Percentiles rank a stretch among this genome's conserved stretches.
phyloP scores from a whole-genome alignment of 1,139 yeast species.

The Diutina siamensis region DNA sequence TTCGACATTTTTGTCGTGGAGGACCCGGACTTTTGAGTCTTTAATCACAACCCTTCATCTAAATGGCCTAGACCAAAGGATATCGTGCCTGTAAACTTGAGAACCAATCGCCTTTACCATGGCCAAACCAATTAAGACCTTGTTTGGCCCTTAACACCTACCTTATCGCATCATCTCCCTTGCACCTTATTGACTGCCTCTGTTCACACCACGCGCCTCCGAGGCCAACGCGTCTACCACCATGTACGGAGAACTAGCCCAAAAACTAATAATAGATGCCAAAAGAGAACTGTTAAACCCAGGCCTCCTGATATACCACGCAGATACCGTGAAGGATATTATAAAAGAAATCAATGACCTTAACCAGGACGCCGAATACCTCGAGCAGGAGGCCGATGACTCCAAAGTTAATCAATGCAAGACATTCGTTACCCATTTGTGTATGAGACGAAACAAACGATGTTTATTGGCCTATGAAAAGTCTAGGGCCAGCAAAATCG shows the following conservation, averaged over 20 bases:
- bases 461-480: conserved; percentile 78
- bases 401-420: conserved; percentile 54
- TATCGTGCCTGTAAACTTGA: no score
- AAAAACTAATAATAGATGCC: conserved; percentile 75
- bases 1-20: no score
- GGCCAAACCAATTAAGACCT: no score
- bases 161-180: no score
- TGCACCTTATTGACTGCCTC: no score
- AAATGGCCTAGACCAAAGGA: no score
- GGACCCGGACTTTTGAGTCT: no score
- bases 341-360: conserved; percentile 49
- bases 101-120: no score
- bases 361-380: conserved; percentile 37
- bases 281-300: conserved; percentile 62
- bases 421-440: conserved; percentile 66
- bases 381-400: conserved; percentile 22
- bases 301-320: conserved; percentile 61
- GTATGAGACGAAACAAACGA: conserved; percentile 80
- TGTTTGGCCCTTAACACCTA: no score
- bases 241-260: conserved; percentile 88
- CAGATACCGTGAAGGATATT: conserved; percentile 60
- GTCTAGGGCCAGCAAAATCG: conserved; percentile 56
- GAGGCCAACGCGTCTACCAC: no score
- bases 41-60: no score
- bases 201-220: no score